Percentiles rank a stretch among this genome's conserved stretches.
Evolutionary conservation across 1,139 yeast species (phyloP).

Genomic region (Geotrichum siamense): DNA sequence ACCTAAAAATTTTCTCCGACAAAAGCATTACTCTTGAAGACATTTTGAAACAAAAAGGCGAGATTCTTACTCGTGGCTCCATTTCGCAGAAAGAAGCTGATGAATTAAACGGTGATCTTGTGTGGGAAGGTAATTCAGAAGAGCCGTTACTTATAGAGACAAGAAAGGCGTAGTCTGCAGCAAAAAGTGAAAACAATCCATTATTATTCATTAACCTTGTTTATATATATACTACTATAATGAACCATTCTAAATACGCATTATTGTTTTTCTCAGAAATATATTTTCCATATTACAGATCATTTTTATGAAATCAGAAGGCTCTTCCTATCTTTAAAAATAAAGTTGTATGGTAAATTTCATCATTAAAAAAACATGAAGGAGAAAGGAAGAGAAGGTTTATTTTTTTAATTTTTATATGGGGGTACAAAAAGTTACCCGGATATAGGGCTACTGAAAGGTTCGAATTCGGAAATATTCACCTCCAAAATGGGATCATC

Average conservation of each 20-base stretch:
- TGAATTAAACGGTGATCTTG: constrained; percentile 10
- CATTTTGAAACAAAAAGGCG: constrained; percentile 70
- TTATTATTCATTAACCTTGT: too few relatives aligned
- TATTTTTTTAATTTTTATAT: background rate
- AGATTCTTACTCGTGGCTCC: constrained; percentile 48
- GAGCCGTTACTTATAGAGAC: constrained; percentile 1
- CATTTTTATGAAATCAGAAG: constrained; percentile 17
- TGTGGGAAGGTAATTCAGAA: constrained; percentile 10
- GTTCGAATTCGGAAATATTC: too few relatives aligned
- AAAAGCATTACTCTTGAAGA: constrained; percentile 69
- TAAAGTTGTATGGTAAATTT: constrained; percentile 14
- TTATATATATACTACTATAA: too few relatives aligned
- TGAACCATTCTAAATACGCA: too few relatives aligned
- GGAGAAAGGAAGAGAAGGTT: background rate
- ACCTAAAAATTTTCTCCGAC: constrained; percentile 77
- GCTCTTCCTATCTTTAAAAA: constrained; percentile 20
- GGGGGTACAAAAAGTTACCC: constrained; percentile 1
- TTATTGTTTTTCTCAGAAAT: constrained; percentile 6
- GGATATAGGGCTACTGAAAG: too few relatives aligned
- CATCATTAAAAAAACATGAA: constrained; percentile 12
- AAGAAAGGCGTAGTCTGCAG: background rate
- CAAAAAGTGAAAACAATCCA: background rate
- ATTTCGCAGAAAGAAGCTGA: constrained; percentile 5
- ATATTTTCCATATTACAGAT: constrained; percentile 17
- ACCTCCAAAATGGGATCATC: too few relatives aligned